A percentile compares a stretch with the other conserved stretches of the same genome.
phyloP scores from a whole-genome alignment of 2,329 filamentous ascomycete genomes.

The Lachnellula cervina region DNA sequence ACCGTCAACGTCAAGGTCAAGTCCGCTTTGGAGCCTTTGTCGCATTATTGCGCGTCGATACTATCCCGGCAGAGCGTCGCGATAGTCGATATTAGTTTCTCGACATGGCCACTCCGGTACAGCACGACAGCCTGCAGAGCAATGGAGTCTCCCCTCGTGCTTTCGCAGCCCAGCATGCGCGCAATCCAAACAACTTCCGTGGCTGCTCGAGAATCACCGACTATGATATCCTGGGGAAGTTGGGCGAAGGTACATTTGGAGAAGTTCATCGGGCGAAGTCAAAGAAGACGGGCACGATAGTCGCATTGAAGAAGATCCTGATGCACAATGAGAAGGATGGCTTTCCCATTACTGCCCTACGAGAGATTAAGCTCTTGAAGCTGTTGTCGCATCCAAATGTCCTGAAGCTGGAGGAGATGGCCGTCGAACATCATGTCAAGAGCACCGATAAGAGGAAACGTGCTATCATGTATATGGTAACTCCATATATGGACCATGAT shows the following conservation, averaged over 20 bases:
- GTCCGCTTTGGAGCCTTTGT: not conserved
- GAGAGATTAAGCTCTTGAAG: conserved; percentile 97
- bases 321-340: conserved; percentile 99
- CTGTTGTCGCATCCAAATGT: conserved; percentile 89
- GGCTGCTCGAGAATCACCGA: conserved; percentile 81
- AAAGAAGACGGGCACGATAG: conserved; percentile 65
- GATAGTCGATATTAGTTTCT: not conserved
- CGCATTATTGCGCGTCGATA: not conserved
- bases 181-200: conserved; percentile 58
- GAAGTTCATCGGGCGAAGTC: conserved; percentile 89
- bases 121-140: conserved; percentile 17
- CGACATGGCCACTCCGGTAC: conserved; percentile 20
- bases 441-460: conserved; percentile 68
- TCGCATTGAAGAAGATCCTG: conserved; percentile 96
- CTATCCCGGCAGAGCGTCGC: not conserved
- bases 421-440: conserved; percentile 68
- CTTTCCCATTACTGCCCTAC: conserved; percentile 96
- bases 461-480: conserved; percentile 96
- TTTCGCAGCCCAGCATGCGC: conserved; percentile 48
- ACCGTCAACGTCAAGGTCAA: not conserved
- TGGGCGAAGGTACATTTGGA: conserved; percentile 96
- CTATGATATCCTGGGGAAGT: conserved; percentile 75
- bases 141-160: conserved; percentile 45
- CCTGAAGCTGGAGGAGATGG: conserved; percentile 88
- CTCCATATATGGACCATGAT: conserved; percentile 98